Percentiles rank a stretch among this genome's conserved stretches.
phyloP scores from a whole-genome alignment of 176 grass and related monocot genomes.

The Avena eriantha region DNA sequence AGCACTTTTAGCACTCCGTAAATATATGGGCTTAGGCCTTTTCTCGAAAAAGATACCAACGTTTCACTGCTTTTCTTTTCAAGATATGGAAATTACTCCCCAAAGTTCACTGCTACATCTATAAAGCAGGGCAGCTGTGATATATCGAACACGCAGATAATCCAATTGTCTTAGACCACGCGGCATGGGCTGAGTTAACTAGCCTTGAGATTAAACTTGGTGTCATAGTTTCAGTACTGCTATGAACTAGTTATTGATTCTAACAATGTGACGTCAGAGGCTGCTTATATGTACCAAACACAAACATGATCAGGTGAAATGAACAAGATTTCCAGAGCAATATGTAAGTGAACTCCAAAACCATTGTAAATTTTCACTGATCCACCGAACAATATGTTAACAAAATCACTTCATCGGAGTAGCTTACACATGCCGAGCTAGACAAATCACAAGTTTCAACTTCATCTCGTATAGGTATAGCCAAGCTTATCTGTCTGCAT shows the following conservation, averaged over 20 bases:
- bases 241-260: neutral
- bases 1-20: neutral
- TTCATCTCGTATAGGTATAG: neutral
- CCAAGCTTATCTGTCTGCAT: no score
- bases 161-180: neutral
- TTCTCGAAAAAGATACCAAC: neutral
- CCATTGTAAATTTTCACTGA: neutral
- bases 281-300: neutral
- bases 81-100: neutral
- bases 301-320: neutral
- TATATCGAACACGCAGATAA: no score
- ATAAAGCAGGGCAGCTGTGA: neutral
- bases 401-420: neutral
- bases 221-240: neutral
- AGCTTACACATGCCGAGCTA: neutral
- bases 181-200: neutral
- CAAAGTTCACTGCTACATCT: neutral
- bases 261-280: neutral
- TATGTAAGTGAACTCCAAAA: neutral
- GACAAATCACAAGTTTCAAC: neutral
- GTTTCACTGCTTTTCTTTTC: neutral
- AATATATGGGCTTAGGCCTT: neutral
- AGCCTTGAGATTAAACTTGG: neutral
- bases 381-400: neutral
- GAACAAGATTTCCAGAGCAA: neutral